Base-by-base conservation (phyloP, 2,329 filamentous ascomycete genomes). In the Penicillium sp. region DNA sequence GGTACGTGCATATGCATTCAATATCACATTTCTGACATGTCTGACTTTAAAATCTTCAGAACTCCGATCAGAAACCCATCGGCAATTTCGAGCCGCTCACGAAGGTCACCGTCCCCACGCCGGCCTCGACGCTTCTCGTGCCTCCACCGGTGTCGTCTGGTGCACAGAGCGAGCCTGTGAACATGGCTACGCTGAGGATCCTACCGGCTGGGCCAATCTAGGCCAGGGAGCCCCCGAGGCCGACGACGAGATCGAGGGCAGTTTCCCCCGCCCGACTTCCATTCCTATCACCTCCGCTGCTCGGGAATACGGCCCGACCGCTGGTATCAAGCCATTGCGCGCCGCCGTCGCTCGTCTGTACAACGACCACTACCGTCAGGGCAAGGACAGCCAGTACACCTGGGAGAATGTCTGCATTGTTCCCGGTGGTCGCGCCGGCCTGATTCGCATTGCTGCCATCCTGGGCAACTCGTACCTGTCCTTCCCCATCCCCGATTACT, bases 371-470 rank as follows among this genome's bases (percentile, higher is more conserved):
- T 93, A 97, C 70, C 87, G 93, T 63, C 79, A 93, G 78, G 91
- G 89, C 70, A 95, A 94, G 79, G 82, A 86, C 11, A 93, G 89
- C 75, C 83, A 95, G 77, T 97, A 97, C 75, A 95, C 90, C 6
- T 97, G 91, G 89, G 93, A 97, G 81, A 97, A 97, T 74, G 93
- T 97, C 19, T 92, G 90, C 73, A 96, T 97, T 72, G 93, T 97
- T 4, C 93, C 93, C 45, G 92, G 92, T 74, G 93, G 93, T 39
- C 86, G 93, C 68, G 93, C 93, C 34, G 93, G 93, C 48, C 80
- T 97, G 76, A 97, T 97, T 73, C 86, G 93, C 67, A 97, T 97
- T 72, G 93, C 93, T 21, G 93, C 93, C 50, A 92, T 97, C 6
- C 78, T 97, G 66, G 93, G 93, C 63, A 96, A 96, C 74, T 88